Evolutionary conservation across 179 eudicot genomes (phyloP).

Genomic region (Actinidia arguta): DNA sequence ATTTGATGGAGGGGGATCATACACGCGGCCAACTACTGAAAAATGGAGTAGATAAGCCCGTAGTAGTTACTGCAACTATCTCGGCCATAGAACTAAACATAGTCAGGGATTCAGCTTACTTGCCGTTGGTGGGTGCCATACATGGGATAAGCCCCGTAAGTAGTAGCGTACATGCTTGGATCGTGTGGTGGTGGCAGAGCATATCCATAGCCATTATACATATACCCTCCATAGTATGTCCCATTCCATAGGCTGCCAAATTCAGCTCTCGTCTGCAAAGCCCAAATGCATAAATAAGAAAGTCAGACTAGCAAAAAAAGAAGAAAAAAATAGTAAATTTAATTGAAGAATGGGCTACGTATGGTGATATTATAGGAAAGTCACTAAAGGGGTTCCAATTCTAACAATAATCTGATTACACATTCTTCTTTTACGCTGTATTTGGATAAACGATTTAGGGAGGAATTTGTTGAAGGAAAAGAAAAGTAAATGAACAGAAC

Average conservation of each 20-base stretch:
- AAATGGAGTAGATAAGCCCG: slow-evolving; percentile 30
- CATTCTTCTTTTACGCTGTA: too few species aligned
- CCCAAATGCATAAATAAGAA: background rate
- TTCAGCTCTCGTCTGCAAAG: slow-evolving; percentile 71
- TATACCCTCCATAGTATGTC: slow-evolving; percentile 71
- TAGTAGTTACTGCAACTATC: slow-evolving; percentile 16
- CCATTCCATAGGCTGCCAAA: slow-evolving; percentile 79
- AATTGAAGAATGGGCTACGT: background rate
- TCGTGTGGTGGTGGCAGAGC: slow-evolving; percentile 66
- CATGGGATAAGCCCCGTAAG: slow-evolving; percentile 85
- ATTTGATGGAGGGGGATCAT: slow-evolving; percentile 44
- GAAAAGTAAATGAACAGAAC: too few species aligned
- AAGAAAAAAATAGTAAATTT: background rate
- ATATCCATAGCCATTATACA: slow-evolving; percentile 77
- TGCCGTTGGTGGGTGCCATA: slow-evolving; percentile 88
- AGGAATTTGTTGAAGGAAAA: too few species aligned
- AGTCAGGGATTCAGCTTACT: slow-evolving; percentile 60
- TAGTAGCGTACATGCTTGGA: slow-evolving; percentile 68
- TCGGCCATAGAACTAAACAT: slow-evolving; percentile 13
- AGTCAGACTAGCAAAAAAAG: background rate
- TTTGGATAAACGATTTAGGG: too few species aligned
- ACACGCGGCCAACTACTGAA: slow-evolving; percentile 45
- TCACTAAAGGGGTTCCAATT: slow-evolving; percentile 12
- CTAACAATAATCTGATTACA: background rate
- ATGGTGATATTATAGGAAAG: background rate